Base-by-base conservation (phyloP, 768 basidiomycete genomes). In the Pisolithus marmoratus region DNA sequence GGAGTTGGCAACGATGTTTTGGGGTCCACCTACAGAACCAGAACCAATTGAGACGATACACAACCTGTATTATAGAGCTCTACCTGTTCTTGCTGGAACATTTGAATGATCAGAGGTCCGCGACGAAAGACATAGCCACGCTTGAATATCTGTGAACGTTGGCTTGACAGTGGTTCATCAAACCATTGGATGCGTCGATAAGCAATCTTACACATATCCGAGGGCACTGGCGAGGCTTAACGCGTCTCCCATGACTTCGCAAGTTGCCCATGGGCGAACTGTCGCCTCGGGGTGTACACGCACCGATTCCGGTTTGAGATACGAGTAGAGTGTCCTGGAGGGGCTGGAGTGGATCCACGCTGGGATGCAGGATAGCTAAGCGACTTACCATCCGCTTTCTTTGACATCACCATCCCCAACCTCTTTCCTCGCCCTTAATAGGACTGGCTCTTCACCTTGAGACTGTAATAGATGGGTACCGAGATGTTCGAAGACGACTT, bases 31-130 rank as follows among this genome's bases (percentile, higher is more conserved):
- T 92, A 53, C 41, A 19, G 36, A 22, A 46, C 8, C 38, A 43
- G 53, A 34, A 34, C 34, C 34, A 15, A 34, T 34, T 41, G 49
- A 43, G 47, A 50, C 46, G 23, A 26, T 17, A 38, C n/a, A 29
- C 36, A 22, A 8, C 23, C 43, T 48, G 19, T 9, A 7, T 46
- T 29, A 57, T 38, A 24, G 24, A 7, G 42, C 26, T 61, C 51
- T 65, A 84, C 89, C 71, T 87, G 83, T 68, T 90, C 90, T 67
- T 90, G 86, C 66, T 90, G 88, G 64, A 87, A 89, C 83, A 91
- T 87, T 55, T 85, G 80, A 50, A 92, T 87, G 15, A 86, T 73
- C 12, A 92, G 72, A 17, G 73, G 62, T 2, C 88, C 89, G 51
- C 85, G 72, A 26, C 85, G 74, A 63, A 92, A 92, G 22, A 82